Evolutionary conservation across 148 eudicot genomes (phyloP).

Genomic region (Fagopyrum esculentum): DNA sequence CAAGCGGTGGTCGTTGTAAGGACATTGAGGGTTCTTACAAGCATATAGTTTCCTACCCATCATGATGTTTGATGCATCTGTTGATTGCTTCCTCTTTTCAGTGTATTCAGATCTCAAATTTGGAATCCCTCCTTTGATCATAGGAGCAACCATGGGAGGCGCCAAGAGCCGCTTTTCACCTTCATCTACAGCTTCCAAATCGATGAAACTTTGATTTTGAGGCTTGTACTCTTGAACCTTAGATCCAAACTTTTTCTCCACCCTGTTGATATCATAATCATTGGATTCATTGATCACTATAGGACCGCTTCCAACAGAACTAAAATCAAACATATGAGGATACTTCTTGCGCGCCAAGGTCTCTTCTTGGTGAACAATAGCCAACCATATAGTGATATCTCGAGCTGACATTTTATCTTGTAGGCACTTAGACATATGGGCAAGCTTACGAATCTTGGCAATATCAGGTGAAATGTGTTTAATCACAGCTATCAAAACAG

Average conservation of each 20-base stretch:
- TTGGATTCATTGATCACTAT: neutral
- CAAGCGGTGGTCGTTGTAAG: conserved; percentile 10
- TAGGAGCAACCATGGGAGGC: neutral
- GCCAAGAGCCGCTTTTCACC: neutral
- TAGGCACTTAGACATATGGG: conserved; percentile 7
- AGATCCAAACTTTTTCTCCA: neutral
- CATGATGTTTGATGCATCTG: neutral
- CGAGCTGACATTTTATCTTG: conserved; percentile 16
- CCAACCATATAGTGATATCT: conserved; percentile 8
- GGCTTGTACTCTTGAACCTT: neutral
- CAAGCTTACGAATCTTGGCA: conserved; percentile 5
- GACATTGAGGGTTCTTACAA: conserved; percentile 3
- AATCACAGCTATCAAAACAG: conserved; percentile 8
- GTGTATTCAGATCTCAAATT: neutral
- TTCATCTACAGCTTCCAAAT: neutral
- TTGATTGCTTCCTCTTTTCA: neutral
- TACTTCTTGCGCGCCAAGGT: neutral
- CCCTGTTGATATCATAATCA: conserved; percentile 7
- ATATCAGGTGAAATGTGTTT: conserved; percentile 13
- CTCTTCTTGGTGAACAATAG: conserved; percentile 13
- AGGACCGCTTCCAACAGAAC: neutral
- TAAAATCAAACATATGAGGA: neutral
- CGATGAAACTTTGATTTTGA: too few relatives aligned
- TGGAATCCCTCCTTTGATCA: neutral
- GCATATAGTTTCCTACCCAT: neutral